phyloP scores from a whole-genome alignment of 2,329 filamentous ascomycete genomes.

The Colletotrichum abscissum region DNA sequence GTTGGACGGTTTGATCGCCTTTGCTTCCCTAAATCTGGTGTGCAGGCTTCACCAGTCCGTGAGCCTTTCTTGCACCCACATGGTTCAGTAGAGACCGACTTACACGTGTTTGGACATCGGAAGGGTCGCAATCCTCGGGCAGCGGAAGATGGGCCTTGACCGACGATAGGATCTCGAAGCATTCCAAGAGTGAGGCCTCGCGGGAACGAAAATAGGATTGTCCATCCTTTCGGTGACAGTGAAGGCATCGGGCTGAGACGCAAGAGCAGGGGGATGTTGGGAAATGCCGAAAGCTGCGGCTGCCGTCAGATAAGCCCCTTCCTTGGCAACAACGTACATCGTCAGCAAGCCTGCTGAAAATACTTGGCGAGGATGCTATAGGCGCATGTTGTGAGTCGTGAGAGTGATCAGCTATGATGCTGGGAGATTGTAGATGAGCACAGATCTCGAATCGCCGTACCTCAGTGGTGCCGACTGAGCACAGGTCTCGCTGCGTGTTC shows the following conservation, averaged over 20 bases:
- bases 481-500: neutral
- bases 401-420: neutral
- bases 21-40: neutral
- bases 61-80: neutral
- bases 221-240: neutral
- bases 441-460: neutral
- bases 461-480: neutral
- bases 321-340: constrained; percentile 25
- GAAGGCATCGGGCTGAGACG: constrained; percentile 22
- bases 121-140: constrained; percentile 21
- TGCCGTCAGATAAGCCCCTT: constrained; percentile 29
- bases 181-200: neutral
- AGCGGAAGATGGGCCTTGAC: neutral
- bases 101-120: constrained; percentile 2
- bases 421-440: neutral
- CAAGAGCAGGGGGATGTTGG: constrained; percentile 4
- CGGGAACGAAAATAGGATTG: constrained; percentile 13
- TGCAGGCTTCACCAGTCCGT: neutral
- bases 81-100: neutral
- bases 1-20: constrained; percentile 17
- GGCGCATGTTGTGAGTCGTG: neutral
- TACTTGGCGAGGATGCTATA: neutral
- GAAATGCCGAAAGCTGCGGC: constrained; percentile 32
- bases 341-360: constrained; percentile 6
- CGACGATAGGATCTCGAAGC: neutral